Conservation (phyloP, 768 basidiomycete species). For the Tephrocybe sp. region DNA sequence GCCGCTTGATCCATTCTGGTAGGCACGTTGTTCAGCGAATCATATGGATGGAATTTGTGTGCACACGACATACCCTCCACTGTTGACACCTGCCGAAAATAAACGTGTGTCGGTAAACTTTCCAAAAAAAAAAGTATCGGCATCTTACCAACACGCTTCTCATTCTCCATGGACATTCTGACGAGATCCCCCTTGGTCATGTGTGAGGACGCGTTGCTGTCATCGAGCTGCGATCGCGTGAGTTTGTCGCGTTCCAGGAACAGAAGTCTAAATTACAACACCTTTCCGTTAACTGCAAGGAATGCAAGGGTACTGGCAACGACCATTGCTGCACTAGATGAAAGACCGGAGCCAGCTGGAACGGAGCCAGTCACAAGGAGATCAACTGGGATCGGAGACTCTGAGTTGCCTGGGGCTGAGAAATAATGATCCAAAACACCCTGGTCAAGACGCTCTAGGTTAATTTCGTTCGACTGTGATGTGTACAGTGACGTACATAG, state of each 20-base stretch:
- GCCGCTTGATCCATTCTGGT: constrained; percentile 88
- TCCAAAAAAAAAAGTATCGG: constrained; percentile 1
- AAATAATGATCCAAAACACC: constrained; percentile 70
- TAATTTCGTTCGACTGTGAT: not conserved
- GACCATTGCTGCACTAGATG: constrained; percentile 88
- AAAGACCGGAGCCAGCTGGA: constrained; percentile 83
- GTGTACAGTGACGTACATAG: constrained; percentile 47
- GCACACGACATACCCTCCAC: constrained; percentile 56
- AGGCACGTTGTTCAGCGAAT: constrained; percentile 6
- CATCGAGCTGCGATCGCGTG: constrained; percentile 15
- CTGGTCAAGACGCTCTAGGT: constrained; percentile 25
- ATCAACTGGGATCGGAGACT: constrained; percentile 59
- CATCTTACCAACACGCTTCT: constrained; percentile 68
- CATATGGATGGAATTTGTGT: not conserved
- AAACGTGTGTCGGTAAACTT: not conserved
- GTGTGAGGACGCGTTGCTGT: constrained; percentile 3
- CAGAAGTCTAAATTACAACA: constrained; percentile 12
- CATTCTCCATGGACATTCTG: constrained; percentile 78
- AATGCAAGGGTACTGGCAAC: constrained; percentile 84
- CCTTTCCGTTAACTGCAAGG: constrained; percentile 73
- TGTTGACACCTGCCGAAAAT: constrained; percentile 54
- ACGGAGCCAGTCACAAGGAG: constrained; percentile 79
- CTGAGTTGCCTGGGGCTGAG: constrained; percentile 10
- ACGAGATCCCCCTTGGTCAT: constrained; percentile 73
- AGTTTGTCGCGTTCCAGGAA: not conserved